phyloP scores from a whole-genome alignment of 257 asterid species.

The Jaltomata sinuosa region DNA sequence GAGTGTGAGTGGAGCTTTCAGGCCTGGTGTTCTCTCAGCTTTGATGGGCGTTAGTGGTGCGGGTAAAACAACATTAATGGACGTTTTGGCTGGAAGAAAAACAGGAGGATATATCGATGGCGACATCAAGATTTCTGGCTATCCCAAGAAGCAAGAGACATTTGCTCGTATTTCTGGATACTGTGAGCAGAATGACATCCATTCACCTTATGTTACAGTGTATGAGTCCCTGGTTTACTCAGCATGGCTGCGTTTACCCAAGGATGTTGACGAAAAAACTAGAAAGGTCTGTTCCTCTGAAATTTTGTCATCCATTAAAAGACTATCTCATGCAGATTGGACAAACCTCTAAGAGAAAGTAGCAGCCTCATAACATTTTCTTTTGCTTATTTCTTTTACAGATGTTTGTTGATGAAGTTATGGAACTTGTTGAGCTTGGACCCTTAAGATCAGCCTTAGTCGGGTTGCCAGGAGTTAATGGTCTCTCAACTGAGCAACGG shows the following conservation, averaged over 20 bases:
- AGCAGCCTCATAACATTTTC: background rate
- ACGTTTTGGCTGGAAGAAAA: constrained; percentile 64
- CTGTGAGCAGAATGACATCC: constrained; percentile 65
- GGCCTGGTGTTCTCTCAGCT: constrained; percentile 59
- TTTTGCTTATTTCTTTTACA: background rate
- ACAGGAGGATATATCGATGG: constrained; percentile 63
- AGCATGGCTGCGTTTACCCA: constrained; percentile 56
- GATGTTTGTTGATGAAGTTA: constrained; percentile 49
- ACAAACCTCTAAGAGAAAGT: background rate
- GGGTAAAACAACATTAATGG: constrained; percentile 73
- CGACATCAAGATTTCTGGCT: constrained; percentile 48
- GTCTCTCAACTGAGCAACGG: constrained; percentile 66
- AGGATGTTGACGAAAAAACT: constrained; percentile 26
- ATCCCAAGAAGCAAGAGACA: constrained; percentile 52
- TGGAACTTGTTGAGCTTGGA: constrained; percentile 56
- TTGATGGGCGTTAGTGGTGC: constrained; percentile 80
- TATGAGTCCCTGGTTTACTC: constrained; percentile 53
- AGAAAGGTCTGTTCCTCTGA: constrained; percentile 29
- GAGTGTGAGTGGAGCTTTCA: constrained; percentile 58
- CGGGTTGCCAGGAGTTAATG: constrained; percentile 55
- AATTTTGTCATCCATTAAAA: background rate
- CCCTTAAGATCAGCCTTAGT: constrained; percentile 44
- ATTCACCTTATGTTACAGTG: constrained; percentile 58
- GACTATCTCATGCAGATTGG: background rate
- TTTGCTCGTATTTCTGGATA: constrained; percentile 71